Evolutionary conservation across 23 red algal genomes (phyloP).

Genomic region (Gracilaria domingensis): DNA sequence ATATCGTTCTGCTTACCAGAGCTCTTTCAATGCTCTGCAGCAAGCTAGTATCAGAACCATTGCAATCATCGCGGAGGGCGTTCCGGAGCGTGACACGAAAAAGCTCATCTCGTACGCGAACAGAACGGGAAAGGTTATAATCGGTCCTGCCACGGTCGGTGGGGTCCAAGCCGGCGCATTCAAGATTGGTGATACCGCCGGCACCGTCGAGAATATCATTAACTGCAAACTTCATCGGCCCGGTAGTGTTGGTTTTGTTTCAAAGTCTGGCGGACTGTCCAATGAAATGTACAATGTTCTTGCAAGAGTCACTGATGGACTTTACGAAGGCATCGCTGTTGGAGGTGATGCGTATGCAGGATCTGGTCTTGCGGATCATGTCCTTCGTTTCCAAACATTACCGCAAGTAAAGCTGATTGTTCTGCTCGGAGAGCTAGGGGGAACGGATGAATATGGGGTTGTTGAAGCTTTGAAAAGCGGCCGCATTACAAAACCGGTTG

Average conservation of each 20-base stretch:
- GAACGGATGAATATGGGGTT: conserved; percentile 93
- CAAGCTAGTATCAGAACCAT: conserved; percentile 79
- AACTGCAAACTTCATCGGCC: conserved; percentile 94
- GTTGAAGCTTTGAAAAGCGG: conserved; percentile 78
- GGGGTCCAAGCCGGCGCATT: conserved; percentile 96
- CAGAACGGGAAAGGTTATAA: conserved; percentile 78
- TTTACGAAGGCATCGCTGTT: conserved; percentile 97
- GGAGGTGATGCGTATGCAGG: conserved; percentile 98
- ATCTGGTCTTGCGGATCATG: conserved; percentile 90
- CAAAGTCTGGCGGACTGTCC: conserved; percentile 95
- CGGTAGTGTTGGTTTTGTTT: conserved; percentile 96
- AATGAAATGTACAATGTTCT: conserved; percentile 99
- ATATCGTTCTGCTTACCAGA: conserved; percentile 93
- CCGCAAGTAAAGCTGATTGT: conserved; percentile 91
- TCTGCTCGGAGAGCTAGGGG: conserved; percentile 96
- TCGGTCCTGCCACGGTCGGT: conserved; percentile 98
- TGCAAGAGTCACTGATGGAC: conserved; percentile 87
- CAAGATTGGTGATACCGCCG: conserved; percentile 96
- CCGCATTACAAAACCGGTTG: conserved; percentile 90
- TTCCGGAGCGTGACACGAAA: conserved; percentile 94
- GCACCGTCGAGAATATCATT: conserved; percentile 98
- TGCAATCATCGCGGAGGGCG: conserved; percentile 97
- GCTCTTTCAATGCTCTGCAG: conserved; percentile 73
- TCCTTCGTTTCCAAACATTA: conserved; percentile 86
- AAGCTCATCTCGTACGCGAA: conserved; percentile 83